Percentiles rank a stretch among this genome's conserved stretches.
These are phyloP conservation scores for Scedosporium aurantiacum DNA, from an alignment of 2,329 filamentous ascomycete species.

Conservation along the genomic window DNA sequence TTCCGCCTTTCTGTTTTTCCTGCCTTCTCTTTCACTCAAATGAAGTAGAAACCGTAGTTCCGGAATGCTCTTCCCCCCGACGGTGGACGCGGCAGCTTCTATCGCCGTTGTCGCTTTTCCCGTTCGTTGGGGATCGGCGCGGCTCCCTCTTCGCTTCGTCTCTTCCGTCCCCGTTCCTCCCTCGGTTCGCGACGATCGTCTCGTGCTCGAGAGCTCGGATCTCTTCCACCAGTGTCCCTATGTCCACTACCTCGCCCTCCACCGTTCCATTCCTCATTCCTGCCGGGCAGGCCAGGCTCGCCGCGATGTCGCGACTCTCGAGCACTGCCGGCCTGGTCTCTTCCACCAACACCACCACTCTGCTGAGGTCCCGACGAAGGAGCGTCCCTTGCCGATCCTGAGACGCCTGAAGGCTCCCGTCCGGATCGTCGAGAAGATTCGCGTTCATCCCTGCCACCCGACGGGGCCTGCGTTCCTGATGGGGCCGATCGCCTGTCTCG, in stretches of 20 bases:
- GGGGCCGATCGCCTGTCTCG: conserved; percentile 29
- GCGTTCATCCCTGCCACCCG: conserved; percentile 15
- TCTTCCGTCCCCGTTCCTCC: conserved; percentile 29
- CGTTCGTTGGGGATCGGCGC: conserved; percentile 28
- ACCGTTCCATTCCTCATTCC: conserved; percentile 24
- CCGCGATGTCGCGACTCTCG: conserved; percentile 22
- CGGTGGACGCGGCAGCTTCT: conserved; percentile 10
- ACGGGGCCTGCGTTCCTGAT: conserved; percentile 11
- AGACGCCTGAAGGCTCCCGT: conserved; percentile 14
- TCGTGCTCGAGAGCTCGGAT: conserved; percentile 3
- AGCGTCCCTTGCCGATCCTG: conserved; percentile 15
- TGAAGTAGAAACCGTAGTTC: neutral
- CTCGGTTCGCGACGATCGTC: conserved; percentile 20
- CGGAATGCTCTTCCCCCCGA: neutral
- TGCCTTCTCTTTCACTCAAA: neutral
- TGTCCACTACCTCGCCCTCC: conserved; percentile 24
- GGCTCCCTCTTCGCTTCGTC: conserved; percentile 38
- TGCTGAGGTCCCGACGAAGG: conserved; percentile 6
- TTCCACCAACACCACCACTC: conserved; percentile 12
- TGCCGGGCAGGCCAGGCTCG: conserved; percentile 14
- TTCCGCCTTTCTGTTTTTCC: neutral
- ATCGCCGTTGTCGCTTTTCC: conserved; percentile 45
- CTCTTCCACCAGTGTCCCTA: conserved; percentile 17
- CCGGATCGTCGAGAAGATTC: conserved; percentile 11
- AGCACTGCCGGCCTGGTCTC: conserved; percentile 19